Evolutionary conservation across 116 monocot genomes (phyloP).

Genomic region (Zostera marina): DNA sequence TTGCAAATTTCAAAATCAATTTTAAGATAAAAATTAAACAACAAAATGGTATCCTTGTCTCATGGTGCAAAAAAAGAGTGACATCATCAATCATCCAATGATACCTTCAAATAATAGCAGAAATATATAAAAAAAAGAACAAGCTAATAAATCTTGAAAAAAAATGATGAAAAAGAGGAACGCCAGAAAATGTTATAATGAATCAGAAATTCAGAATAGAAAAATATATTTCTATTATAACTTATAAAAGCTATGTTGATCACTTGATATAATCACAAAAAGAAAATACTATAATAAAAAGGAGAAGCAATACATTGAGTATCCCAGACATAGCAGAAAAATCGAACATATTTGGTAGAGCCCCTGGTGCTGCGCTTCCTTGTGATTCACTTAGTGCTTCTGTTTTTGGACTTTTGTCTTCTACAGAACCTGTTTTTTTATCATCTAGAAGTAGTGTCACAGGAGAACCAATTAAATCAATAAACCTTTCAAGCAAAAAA

Average conservation of each 20-base stretch:
- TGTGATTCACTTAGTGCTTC: constrained; percentile 7
- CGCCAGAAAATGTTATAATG: no score
- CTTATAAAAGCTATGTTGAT: no score
- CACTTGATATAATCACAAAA: no score
- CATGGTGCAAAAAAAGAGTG: no score
- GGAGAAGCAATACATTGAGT: constrained; percentile 14
- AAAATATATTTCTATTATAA: no score
- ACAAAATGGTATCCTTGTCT: background rate
- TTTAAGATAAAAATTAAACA: background rate
- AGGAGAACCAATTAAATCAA: background rate
- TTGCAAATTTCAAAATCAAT: background rate
- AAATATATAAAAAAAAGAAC: background rate
- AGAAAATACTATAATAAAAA: background rate
- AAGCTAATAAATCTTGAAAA: background rate
- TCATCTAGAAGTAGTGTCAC: constrained; percentile 2
- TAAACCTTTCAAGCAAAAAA: background rate
- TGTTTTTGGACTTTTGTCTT: background rate
- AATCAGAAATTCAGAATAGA: no score
- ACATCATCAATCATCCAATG: no score
- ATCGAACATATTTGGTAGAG: constrained; percentile 10
- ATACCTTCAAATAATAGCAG: background rate
- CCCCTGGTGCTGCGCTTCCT: constrained; percentile 1
- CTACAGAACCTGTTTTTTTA: background rate
- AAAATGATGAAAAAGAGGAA: no score
- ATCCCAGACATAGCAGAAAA: constrained; percentile 14